These are phyloP conservation scores for Didymella lethalis DNA, from an alignment of 2,329 filamentous ascomycete species.

Conservation along the genomic window DNA sequence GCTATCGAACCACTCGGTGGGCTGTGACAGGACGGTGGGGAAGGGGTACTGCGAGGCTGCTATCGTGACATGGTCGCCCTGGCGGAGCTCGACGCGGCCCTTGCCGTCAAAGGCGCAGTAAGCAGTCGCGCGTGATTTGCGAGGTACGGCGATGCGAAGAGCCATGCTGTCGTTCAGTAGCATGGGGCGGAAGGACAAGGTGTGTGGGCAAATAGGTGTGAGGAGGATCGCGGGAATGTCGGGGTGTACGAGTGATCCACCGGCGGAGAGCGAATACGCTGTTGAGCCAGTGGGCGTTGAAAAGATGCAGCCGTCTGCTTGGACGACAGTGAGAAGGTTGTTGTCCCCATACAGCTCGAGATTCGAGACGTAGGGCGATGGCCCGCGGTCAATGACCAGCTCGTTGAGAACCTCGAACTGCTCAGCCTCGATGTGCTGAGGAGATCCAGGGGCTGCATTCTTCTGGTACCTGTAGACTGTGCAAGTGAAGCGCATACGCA, in stretches of 20 bases:
- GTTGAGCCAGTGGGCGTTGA: conserved; percentile 91
- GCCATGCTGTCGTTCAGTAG: conserved; percentile 94
- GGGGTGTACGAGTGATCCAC: conserved; percentile 93
- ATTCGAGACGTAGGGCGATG: conserved; percentile 95
- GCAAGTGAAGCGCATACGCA: conserved; percentile 98
- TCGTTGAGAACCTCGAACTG: conserved; percentile 99
- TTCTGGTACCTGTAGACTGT: conserved; percentile 81
- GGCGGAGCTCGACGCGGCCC: conserved; percentile 88
- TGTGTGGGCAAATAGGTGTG: conserved; percentile 97
- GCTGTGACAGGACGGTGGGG: conserved; percentile 89
- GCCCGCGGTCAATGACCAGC: conserved; percentile 95
- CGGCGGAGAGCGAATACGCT: conserved; percentile 94
- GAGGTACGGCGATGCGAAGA: conserved; percentile 85
- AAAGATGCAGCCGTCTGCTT: conserved; percentile 97
- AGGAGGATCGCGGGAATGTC: conserved; percentile 96
- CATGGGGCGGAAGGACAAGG: conserved; percentile 96
- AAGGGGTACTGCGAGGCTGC: conserved; percentile 96
- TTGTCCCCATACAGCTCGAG: conserved; percentile 96
- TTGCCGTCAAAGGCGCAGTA: conserved; percentile 99
- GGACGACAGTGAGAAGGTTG: conserved; percentile 91
- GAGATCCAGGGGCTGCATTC: conserved; percentile 58
- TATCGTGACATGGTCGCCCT: conserved; percentile 95
- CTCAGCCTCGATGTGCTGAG: conserved; percentile 80
- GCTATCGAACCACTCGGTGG: conserved; percentile 95
- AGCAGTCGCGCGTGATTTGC: conserved; percentile 85